Percentiles rank a stretch among this genome's conserved stretches.
Conservation (phyloP, 2,329 filamentous ascomycete species). For the Nemania sp. region DNA sequence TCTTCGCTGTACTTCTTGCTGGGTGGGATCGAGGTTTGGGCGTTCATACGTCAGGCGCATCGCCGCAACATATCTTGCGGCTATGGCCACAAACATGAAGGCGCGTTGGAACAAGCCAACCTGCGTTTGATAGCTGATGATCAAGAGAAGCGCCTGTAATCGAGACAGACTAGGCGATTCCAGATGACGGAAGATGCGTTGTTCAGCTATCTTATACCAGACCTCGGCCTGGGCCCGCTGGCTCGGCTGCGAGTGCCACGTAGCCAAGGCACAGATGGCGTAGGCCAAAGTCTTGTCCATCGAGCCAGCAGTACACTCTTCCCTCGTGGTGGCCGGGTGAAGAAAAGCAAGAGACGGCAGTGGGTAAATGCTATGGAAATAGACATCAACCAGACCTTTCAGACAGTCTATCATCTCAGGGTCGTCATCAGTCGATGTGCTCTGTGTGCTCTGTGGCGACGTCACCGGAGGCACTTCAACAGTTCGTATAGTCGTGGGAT, state of each 20-base stretch:
- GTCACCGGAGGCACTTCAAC: not conserved
- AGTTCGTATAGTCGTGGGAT: not conserved
- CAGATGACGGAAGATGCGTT: slow-evolving; percentile 40
- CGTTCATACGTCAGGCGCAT: slow-evolving; percentile 59
- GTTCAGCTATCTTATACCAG: slow-evolving; percentile 45
- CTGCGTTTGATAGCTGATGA: slow-evolving; percentile 60
- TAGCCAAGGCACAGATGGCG: slow-evolving; percentile 3
- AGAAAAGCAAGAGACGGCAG: slow-evolving; percentile 8
- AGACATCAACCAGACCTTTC: not conserved
- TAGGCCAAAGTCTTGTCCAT: slow-evolving; percentile 5
- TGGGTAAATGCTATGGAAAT: slow-evolving; percentile 4
- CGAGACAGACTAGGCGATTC: slow-evolving; percentile 42
- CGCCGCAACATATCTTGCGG: slow-evolving; percentile 58
- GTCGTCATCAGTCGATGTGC: not conserved
- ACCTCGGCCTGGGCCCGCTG: slow-evolving; percentile 1
- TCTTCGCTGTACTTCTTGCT: slow-evolving; percentile 58
- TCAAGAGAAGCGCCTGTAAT: slow-evolving; percentile 57
- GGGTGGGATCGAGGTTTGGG: slow-evolving; percentile 55
- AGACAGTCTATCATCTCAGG: not conserved
- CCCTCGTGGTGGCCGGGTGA: not conserved
- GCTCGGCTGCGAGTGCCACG: slow-evolving; percentile 1
- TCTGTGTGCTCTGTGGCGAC: not conserved
- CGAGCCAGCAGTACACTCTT: not conserved
- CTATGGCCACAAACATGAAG: slow-evolving; percentile 59
- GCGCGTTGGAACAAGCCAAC: slow-evolving; percentile 59